Evolutionary conservation across 1,284 basidiomycete genomes (phyloP).

Genomic region (Ganoderma leucocontextum): DNA sequence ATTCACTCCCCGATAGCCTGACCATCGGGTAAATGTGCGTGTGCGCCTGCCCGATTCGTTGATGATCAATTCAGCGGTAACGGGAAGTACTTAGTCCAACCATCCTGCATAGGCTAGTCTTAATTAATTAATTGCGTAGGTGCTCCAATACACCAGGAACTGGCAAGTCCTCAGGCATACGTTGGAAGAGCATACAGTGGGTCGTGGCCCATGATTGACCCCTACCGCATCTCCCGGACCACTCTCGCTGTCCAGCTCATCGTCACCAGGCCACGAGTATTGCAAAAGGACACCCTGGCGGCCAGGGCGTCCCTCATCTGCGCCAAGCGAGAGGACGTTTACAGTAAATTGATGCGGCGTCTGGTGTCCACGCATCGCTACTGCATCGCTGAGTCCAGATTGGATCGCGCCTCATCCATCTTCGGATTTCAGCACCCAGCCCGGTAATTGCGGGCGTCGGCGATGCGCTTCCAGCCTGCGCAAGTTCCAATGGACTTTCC

Average conservation of each 20-base stretch:
- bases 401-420: conserved; percentile 20
- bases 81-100: background rate
- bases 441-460: conserved; percentile 23
- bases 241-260: background rate
- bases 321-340: background rate
- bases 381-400: conserved; percentile 25
- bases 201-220: background rate
- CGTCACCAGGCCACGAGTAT: background rate
- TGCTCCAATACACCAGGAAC: background rate
- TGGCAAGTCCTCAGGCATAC: background rate
- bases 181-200: background rate
- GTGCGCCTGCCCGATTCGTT: background rate
- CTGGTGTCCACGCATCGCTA: conserved; percentile 17
- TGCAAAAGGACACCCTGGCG: background rate
- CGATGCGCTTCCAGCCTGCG: conserved; percentile 17
- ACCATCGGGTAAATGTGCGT: background rate
- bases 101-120: background rate
- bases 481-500: conserved; percentile 24
- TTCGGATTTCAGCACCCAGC: conserved; percentile 16
- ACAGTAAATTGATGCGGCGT: conserved; percentile 21
- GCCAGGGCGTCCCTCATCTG: background rate
- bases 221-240: background rate
- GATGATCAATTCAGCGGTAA: conserved; percentile 3
- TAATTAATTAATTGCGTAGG: background rate
- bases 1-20: background rate